A percentile compares a stretch with the other conserved stretches of the same genome.
These are phyloP conservation scores for Clonostachys byssicola DNA, from an alignment of 2,329 filamentous ascomycete species.

Conservation along the genomic window DNA sequence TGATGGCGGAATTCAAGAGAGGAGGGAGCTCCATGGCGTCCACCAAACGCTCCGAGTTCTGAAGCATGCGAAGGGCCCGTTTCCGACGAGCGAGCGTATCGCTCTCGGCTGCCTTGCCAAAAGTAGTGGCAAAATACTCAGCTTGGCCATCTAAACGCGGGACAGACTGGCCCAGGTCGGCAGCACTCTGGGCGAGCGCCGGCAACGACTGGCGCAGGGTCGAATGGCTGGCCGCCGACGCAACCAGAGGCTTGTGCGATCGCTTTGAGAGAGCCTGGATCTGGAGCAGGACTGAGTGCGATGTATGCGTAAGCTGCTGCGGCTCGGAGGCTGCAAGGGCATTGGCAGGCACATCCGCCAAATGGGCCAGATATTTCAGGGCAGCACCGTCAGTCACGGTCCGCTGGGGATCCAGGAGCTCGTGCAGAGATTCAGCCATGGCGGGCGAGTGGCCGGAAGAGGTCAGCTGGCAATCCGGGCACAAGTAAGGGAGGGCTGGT, in stretches of 20 bases:
- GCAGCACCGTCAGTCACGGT: conserved; percentile 43
- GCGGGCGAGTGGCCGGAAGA: not conserved
- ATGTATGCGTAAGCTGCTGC: conserved; percentile 72
- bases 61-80: conserved; percentile 73
- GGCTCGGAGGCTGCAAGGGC: conserved; percentile 73
- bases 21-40: conserved; percentile 89
- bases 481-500: not conserved
- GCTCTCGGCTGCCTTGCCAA: conserved; percentile 69
- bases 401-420: conserved; percentile 22
- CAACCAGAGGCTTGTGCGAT: conserved; percentile 80
- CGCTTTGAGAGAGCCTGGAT: conserved; percentile 86
- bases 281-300: conserved; percentile 76
- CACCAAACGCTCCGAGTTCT: conserved; percentile 84
- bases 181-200: conserved; percentile 58
- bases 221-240: conserved; percentile 74
- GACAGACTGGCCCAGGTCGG: conserved; percentile 65
- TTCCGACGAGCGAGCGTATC: conserved; percentile 70
- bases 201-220: conserved; percentile 71
- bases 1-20: conserved; percentile 76
- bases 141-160: conserved; percentile 77
- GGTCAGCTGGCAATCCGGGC: too few relatives aligned
- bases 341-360: conserved; percentile 73
- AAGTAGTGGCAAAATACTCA: conserved; percentile 76
- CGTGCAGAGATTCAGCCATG: conserved; percentile 30
- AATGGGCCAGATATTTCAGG: conserved; percentile 68